These are phyloP conservation scores for Circinella umbellata DNA, from an alignment of 371 early-diverging fungal genomes.

Conservation along the genomic window DNA sequence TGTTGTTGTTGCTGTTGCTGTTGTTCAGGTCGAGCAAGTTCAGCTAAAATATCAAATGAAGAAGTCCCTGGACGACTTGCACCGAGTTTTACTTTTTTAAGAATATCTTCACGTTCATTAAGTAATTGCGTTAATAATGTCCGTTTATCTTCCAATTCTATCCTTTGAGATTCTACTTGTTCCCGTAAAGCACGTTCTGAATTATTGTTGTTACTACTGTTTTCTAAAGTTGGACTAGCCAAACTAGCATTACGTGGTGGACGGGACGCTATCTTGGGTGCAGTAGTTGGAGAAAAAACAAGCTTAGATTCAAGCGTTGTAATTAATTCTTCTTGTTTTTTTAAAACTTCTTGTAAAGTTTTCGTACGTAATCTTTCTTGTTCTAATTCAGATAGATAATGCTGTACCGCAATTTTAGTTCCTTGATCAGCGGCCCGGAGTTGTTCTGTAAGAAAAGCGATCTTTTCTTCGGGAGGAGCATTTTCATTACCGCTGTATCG, in stretches of 20 bases:
- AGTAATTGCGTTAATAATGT: conserved; percentile 37
- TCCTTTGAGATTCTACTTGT: conserved; percentile 41
- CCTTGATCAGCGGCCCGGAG: conserved; percentile 37
- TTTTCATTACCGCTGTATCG: conserved; percentile 7
- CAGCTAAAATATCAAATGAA: conserved; percentile 41
- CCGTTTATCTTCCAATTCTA: conserved; percentile 45
- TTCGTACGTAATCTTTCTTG: conserved; percentile 33
- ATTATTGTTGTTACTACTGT: neutral
- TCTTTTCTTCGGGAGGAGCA: conserved; percentile 17
- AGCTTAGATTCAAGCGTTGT: conserved; percentile 36
- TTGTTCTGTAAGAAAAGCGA: conserved; percentile 28
- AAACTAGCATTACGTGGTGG: conserved; percentile 15
- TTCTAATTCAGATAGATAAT: conserved; percentile 41
- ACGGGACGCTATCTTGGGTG: neutral
- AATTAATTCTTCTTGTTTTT: conserved; percentile 51
- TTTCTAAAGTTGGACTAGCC: conserved; percentile 11
- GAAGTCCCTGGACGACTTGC: conserved; percentile 13
- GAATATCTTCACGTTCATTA: conserved; percentile 40
- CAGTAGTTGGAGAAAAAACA: conserved; percentile 1
- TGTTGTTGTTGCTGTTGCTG: neutral
- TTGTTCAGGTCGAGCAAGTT: conserved; percentile 21
- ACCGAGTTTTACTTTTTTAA: conserved; percentile 19
- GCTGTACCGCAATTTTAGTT: conserved; percentile 38
- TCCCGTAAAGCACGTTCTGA: conserved; percentile 23
- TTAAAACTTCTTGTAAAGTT: conserved; percentile 26